Conservation (phyloP, 306 rosid genomes). For the Begonia loranthoides region DNA sequence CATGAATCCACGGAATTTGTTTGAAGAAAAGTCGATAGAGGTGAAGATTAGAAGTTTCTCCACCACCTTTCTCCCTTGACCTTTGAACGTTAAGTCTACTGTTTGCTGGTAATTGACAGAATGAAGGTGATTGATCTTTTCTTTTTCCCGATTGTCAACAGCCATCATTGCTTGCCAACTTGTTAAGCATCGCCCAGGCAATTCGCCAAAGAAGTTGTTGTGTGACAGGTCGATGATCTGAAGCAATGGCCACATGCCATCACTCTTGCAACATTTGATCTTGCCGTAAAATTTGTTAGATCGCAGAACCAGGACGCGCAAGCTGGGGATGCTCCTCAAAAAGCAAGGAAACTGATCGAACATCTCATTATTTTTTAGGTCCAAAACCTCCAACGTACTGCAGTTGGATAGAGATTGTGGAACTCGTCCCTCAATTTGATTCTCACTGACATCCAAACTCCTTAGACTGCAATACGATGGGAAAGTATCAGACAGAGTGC, state of each 20-base stretch:
- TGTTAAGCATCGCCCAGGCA: too few relatives aligned
- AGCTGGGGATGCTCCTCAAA: slow-evolving; percentile 11
- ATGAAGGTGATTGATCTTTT: background rate
- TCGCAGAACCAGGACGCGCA: slow-evolving; percentile 25
- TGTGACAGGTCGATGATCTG: slow-evolving; percentile 14
- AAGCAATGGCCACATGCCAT: slow-evolving; percentile 3
- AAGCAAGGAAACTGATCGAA: slow-evolving; percentile 3
- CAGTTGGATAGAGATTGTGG: slow-evolving; percentile 20
- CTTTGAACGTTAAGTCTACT: too few relatives aligned
- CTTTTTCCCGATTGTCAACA: background rate
- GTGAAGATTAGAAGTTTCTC: slow-evolving; percentile 1
- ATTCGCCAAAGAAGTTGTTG: slow-evolving; percentile 3
- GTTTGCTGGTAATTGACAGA: background rate
- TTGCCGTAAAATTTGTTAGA: slow-evolving; percentile 7
- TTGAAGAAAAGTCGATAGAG: slow-evolving; percentile 1
- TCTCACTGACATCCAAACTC: slow-evolving; percentile 18
- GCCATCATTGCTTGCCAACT: slow-evolving; percentile 10
- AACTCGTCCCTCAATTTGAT: slow-evolving; percentile 6
- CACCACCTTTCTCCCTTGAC: background rate
- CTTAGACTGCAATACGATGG: slow-evolving; percentile 1
- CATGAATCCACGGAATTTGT: slow-evolving; percentile 4
- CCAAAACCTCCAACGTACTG: slow-evolving; percentile 14
- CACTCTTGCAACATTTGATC: background rate
- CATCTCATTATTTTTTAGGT: slow-evolving; percentile 24
- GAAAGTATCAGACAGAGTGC: slow-evolving; percentile 12